Conservation (phyloP, 805 yeast genomes). For the Novakomyces olei region DNA sequence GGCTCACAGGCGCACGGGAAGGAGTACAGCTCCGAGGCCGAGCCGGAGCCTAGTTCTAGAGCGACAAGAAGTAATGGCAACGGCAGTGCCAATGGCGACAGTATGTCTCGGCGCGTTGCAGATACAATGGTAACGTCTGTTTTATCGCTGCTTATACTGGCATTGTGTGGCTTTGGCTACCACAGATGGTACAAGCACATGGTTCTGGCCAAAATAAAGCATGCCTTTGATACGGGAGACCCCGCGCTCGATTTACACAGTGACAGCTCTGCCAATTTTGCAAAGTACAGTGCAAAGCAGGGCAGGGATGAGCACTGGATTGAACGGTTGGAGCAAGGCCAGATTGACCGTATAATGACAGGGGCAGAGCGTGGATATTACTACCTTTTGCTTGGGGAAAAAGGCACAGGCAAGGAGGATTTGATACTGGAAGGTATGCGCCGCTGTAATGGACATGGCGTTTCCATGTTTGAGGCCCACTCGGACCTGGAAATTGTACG, state of each 20-base stretch:
- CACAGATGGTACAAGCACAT: constrained; percentile 38
- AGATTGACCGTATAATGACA: constrained; percentile 39
- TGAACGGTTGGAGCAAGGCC: constrained; percentile 44
- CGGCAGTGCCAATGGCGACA: no score
- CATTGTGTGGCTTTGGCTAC: constrained; percentile 51
- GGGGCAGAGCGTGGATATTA: constrained; percentile 51
- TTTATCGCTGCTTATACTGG: no score
- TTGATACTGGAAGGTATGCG: constrained; percentile 50
- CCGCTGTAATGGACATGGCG: constrained; percentile 37
- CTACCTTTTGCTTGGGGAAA: constrained; percentile 55
- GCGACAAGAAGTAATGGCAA: no score
- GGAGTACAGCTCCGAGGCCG: no score
- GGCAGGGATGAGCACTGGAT: constrained; percentile 12
- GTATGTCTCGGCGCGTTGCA: no score
- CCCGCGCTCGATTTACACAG: constrained; percentile 38
- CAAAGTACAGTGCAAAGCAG: no score
- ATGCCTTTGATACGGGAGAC: constrained; percentile 47
- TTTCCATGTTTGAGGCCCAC: constrained; percentile 58
- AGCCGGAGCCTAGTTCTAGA: no score
- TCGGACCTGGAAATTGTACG: constrained; percentile 70
- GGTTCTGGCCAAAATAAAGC: constrained; percentile 40
- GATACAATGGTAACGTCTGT: no score
- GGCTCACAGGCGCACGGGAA: no score
- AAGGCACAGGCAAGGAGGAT: constrained; percentile 71
- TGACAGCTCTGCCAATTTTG: constrained; percentile 16